Evolutionary conservation across 805 yeast genomes (phyloP), one percentile per base, ranked within the genome.

Genomic region (Hanseniaspora guilliermondii): DNA sequence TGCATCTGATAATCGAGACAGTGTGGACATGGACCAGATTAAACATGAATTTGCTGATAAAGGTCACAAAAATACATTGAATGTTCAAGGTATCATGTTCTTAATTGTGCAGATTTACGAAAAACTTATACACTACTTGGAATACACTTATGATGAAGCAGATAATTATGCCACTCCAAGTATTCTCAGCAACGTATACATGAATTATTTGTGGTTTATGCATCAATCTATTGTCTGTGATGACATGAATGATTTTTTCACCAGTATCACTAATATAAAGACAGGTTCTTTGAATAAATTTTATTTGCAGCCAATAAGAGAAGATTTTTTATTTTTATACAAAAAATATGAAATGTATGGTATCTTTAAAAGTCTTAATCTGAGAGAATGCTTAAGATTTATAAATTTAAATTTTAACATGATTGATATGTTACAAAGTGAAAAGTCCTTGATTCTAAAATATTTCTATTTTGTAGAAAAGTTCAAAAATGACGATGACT

Each of bases 141-240:
- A 72, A 55, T 60, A 69, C 39, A 80, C 91, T 38, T 70, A 78
- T 5, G 64, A 71, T 39, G 80, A 76, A 55, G 73, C 75, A 8
- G 87, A 81, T 55, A 95, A 91, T 59, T 78, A 77, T 59, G 89
- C 83, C 0, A 97, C 97, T 0, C 91, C 82, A 56, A 67, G 83
- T 1, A 88, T 88, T 0, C 85, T 80, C 58, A 79, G 84, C 42
- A 96, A 87, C 59, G 73, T 83, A 1, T 70, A 85, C 2, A 59
- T 88, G 33, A 73, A 96, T 56, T 76, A 74, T 50, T 68, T 82
- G 22, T 79, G 79, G 54, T 74, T 85, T 52, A 75, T 84, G 75
- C 32, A 53, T 11, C n/a, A 24, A 8, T 47, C 53, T 2, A 41
- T 50, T 19, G 27, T 12, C 4, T 6, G 8, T 14, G 14, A 16